Evolutionary conservation across 768 basidiomycete species (phyloP), one percentile per base, ranked within the genome.

Genomic region (Termitomyces sp.): DNA sequence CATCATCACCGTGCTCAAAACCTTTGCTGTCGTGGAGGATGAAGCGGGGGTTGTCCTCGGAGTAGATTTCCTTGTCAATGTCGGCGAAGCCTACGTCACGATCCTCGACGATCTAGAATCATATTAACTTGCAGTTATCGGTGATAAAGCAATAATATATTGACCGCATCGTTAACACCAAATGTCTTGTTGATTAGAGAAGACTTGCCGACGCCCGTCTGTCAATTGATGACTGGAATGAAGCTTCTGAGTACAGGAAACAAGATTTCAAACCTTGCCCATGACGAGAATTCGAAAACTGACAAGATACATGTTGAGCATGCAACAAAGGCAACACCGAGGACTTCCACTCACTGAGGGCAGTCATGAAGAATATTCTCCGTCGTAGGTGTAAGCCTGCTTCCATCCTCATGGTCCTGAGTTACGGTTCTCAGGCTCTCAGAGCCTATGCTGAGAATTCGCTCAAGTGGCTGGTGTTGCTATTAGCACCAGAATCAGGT

Each of bases 141-240:
- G 1, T 24, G n/a, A 17, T 32, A 46, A 26, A 3, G 26, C 9
- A 49, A 46, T 21, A 24, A 22, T 7, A 7, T 30, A 26, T 59
- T 46, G 43, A 67, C 66, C 22, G 64, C 66, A 22, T 60, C 59
- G 11, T 63, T 43, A 28, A 71, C 68, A 0, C 63, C 61, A 41
- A 71, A 71, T 3, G 65, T 57, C 30, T 57, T 56, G 30, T 68
- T 69, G 52, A 70, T 67, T 8, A 71, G 44, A 3, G 59, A 58
- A 12, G 69, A 66, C 49, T 70, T 70, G 8, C 70, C 68, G 1
- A 59, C 64, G 28, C 70, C 70, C 4, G 68, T 57, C 68, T 70
- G 46, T 5, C 21, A n/a, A 47, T 4, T 3, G 8, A 19, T 37
- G 2, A 5, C 10, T n/a, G 19, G 28, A 26, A 22, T 26, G 24